Evolutionary conservation across 352 stramenopile genomes (phyloP).

Genomic region (Pythium phragmiticola): DNA sequence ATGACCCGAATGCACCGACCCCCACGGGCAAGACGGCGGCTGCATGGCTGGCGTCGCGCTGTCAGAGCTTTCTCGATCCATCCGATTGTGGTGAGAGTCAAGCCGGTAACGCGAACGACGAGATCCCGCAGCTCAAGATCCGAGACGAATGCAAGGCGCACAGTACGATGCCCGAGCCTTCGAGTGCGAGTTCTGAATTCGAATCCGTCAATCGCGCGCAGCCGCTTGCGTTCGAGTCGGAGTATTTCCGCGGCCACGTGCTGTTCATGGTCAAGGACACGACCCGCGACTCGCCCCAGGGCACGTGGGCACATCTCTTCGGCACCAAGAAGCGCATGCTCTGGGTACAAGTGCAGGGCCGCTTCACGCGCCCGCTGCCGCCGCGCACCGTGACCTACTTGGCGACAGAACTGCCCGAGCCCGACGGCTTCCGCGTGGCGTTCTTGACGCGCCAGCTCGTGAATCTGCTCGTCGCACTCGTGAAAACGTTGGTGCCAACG

Average conservation of each 20-base stretch:
- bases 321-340: constrained; percentile 35
- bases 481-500: constrained; percentile 37
- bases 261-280: constrained; percentile 38
- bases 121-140: constrained; percentile 37
- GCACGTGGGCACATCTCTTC: constrained; percentile 40
- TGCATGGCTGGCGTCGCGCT: constrained; percentile 22
- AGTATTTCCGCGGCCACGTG: constrained; percentile 38
- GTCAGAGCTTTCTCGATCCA: constrained; percentile 13
- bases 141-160: constrained; percentile 28
- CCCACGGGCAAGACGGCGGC: constrained; percentile 19
- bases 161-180: not conserved
- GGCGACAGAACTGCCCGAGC: constrained; percentile 41
- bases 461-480: constrained; percentile 34
- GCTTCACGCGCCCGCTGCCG: constrained; percentile 45
- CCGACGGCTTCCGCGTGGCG: constrained; percentile 26
- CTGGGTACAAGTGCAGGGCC: constrained; percentile 64
- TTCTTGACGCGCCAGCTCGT: constrained; percentile 41
- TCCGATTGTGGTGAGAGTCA: constrained; percentile 10
- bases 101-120: not conserved
- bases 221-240: constrained; percentile 48
- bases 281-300: not conserved
- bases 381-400: constrained; percentile 40
- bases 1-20: constrained; percentile 10
- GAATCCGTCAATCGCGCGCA: constrained; percentile 34
- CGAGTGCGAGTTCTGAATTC: not conserved